phyloP scores from a whole-genome alignment of 805 yeast genomes.

The Kodamaea restingae region DNA sequence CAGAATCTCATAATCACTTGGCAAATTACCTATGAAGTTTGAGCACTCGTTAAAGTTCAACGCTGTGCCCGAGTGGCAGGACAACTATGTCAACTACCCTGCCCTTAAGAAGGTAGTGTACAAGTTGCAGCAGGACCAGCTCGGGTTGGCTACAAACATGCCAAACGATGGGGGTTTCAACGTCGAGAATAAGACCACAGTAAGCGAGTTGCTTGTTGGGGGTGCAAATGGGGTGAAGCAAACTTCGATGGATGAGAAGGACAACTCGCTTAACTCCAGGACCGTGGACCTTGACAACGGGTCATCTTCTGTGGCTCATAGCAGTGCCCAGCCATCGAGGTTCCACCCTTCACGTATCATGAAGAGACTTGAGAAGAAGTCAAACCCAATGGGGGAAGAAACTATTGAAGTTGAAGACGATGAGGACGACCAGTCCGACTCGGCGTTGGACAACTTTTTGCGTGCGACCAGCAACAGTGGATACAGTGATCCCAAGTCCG shows the following conservation, averaged over 20 bases:
- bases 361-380: constrained; percentile 16
- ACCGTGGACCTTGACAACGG: constrained; percentile 6
- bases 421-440: constrained; percentile 5
- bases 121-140: constrained; percentile 44
- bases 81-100: constrained; percentile 42
- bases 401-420: constrained; percentile 3
- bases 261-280: constrained; percentile 1
- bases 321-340: constrained; percentile 3
- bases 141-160: constrained; percentile 14
- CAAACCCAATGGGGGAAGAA: constrained; percentile 1
- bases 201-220: constrained; percentile 23
- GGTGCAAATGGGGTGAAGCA: constrained; percentile 1
- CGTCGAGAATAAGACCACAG: constrained; percentile 21
- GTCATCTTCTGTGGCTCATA: constrained; percentile 2
- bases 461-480: not conserved
- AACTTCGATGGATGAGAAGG: not conserved
- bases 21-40: constrained; percentile 39
- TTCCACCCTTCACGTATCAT: constrained; percentile 16
- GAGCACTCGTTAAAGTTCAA: constrained; percentile 48
- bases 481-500: constrained; percentile 3
- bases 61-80: constrained; percentile 54
- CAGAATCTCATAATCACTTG: not conserved
- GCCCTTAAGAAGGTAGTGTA: constrained; percentile 55
- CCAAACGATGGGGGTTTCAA: constrained; percentile 24
- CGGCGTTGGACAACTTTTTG: not conserved